Evolutionary conservation across 148 eudicot species (phyloP).

Genomic region (Fagopyrum homotropicum): DNA sequence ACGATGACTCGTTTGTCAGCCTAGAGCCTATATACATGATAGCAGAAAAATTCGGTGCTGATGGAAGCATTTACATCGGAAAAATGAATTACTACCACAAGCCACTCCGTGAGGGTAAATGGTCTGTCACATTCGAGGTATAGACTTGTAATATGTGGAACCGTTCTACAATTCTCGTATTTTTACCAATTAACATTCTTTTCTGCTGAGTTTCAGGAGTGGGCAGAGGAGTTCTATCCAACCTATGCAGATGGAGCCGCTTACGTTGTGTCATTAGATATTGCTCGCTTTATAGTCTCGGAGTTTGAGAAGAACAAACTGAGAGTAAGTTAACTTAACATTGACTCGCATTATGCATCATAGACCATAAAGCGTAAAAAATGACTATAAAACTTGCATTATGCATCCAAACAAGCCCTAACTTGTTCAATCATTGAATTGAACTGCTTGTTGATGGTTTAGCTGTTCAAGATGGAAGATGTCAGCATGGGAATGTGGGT

Average conservation of each 20-base stretch:
- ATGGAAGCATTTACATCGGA: slow-evolving; percentile 69
- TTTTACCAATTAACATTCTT: background rate
- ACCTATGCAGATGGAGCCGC: slow-evolving; percentile 98
- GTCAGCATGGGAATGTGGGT: slow-evolving; percentile 99
- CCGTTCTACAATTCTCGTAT: background rate
- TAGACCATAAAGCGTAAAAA: too few relatives aligned
- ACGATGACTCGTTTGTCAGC: slow-evolving; percentile 89
- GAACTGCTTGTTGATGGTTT: slow-evolving; percentile 12
- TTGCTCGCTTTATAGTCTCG: slow-evolving; percentile 59
- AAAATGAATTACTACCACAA: slow-evolving; percentile 81
- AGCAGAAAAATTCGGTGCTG: slow-evolving; percentile 44
- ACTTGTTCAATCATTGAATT: background rate
- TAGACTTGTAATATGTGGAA: background rate
- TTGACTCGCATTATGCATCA: too few relatives aligned
- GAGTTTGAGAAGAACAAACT: slow-evolving; percentile 68
- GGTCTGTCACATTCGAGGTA: slow-evolving; percentile 99
- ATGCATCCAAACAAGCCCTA: background rate
- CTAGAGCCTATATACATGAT: slow-evolving; percentile 63
- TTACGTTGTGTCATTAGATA: slow-evolving; percentile 75
- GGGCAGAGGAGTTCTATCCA: slow-evolving; percentile 94
- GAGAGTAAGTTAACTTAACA: slow-evolving; percentile 36
- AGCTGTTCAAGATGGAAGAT: slow-evolving; percentile 98
- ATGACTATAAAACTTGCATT: background rate
- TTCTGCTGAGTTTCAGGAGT: slow-evolving; percentile 48
- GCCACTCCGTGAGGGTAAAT: slow-evolving; percentile 87